These are phyloP conservation scores for Balakata baccata DNA, from an alignment of 345 rosid genomes.

Conservation along the genomic window DNA sequence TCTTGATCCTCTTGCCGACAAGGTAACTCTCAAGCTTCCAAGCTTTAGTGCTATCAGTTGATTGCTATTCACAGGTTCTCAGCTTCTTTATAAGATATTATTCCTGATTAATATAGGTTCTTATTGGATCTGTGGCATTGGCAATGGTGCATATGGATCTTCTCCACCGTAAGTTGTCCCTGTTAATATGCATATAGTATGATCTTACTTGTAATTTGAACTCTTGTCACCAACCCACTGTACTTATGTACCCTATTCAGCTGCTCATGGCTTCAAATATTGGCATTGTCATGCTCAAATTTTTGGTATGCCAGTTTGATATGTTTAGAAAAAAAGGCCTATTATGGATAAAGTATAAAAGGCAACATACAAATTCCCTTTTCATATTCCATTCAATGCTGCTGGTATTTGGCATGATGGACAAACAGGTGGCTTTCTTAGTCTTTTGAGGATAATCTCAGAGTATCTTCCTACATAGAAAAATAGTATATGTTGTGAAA, in stretches of 20 bases:
- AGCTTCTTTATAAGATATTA: no score
- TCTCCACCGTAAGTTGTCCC: constrained; percentile 62
- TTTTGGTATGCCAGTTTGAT: not conserved
- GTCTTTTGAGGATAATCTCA: no score
- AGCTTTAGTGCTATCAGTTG: constrained; percentile 1
- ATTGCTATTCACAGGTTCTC: not conserved
- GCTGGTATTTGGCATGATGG: no score
- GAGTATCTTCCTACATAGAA: no score
- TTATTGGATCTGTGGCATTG: constrained; percentile 81
- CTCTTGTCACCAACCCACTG: not conserved
- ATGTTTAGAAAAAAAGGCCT: not conserved
- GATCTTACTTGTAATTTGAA: not conserved
- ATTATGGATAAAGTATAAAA: no score
- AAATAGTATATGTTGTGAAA: no score
- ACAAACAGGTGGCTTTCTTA: no score
- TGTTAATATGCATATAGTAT: constrained; percentile 5
- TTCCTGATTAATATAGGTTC: constrained; percentile 45
- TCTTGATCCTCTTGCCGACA: constrained; percentile 97
- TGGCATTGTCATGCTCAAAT: not conserved
- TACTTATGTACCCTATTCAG: no score
- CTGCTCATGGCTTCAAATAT: not conserved
- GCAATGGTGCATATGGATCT: constrained; percentile 84
- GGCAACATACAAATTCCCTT: not conserved
- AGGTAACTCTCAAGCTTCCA: constrained; percentile 41
- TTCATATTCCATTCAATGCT: not conserved